Conservation (phyloP, 345 rosid genomes). For the Combretum micranthum region DNA sequence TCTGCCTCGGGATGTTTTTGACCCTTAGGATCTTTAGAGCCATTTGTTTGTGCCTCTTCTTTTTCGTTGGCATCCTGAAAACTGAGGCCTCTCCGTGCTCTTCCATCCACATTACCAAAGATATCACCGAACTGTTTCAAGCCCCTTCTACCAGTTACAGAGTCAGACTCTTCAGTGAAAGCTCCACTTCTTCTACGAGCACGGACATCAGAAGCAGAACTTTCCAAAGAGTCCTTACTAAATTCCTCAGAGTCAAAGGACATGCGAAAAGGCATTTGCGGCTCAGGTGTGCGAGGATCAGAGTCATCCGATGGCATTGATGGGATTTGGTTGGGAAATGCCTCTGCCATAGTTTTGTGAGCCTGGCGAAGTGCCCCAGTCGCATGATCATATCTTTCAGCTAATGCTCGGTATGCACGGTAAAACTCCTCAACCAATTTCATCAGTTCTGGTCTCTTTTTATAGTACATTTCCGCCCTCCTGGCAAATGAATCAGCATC, state of each 20-base stretch:
- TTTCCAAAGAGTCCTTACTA: slow-evolving; percentile 52
- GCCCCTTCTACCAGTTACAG: slow-evolving; percentile 42
- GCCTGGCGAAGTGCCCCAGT: slow-evolving; percentile 90
- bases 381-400: slow-evolving; percentile 97
- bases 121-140: slow-evolving; percentile 43
- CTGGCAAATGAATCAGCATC: slow-evolving; percentile 99
- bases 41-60: slow-evolving; percentile 19
- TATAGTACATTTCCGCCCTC: slow-evolving; percentile 99
- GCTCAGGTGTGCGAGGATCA: slow-evolving; percentile 77
- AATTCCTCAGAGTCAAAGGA: slow-evolving; percentile 47
- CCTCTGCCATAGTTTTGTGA: slow-evolving; percentile 87
- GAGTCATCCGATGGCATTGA: slow-evolving; percentile 57
- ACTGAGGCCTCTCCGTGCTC: slow-evolving; percentile 68
- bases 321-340: slow-evolving; percentile 88
- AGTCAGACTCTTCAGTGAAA: slow-evolving; percentile 54
- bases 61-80: slow-evolving; percentile 53
- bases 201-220: slow-evolving; percentile 35
- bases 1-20: slow-evolving; percentile 52
- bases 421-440: slow-evolving; percentile 97
- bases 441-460: slow-evolving; percentile 96
- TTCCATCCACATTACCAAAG: slow-evolving; percentile 46
- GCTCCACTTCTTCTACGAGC: slow-evolving; percentile 51
- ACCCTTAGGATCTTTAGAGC: slow-evolving; percentile 27
- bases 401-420: slow-evolving; percentile 94
- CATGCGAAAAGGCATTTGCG: slow-evolving; percentile 31